phyloP scores from a whole-genome alignment of 805 yeast genomes.

The Pichia kluyveri region DNA sequence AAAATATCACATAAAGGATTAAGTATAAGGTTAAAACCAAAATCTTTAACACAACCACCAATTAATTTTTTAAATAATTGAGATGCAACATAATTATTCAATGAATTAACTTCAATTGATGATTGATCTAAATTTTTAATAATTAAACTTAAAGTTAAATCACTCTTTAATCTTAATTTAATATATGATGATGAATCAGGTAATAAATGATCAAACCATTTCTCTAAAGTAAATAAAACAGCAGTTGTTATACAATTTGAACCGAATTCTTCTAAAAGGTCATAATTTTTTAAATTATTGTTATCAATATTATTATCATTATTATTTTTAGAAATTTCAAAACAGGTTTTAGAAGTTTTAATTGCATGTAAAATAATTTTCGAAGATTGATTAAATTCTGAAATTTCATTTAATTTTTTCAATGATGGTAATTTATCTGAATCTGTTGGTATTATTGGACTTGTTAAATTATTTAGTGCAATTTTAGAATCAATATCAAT shows the following conservation, averaged over 20 bases:
- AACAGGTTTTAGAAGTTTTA: constrained; percentile 56
- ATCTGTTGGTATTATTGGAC: constrained; percentile 26
- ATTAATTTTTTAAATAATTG: constrained; percentile 48
- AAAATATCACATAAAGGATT: constrained; percentile 60
- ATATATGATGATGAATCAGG: constrained; percentile 46
- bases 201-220: constrained; percentile 46
- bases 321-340: constrained; percentile 28
- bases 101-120: constrained; percentile 24
- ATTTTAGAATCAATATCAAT: constrained; percentile 32
- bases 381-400: constrained; percentile 21
- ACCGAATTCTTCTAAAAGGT: constrained; percentile 51
- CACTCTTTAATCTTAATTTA: constrained; percentile 29
- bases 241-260: constrained; percentile 44
- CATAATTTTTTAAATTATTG: constrained; percentile 16
- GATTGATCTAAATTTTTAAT: constrained; percentile 38
- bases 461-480: constrained; percentile 39
- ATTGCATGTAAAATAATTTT: constrained; percentile 33
- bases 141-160: constrained; percentile 33
- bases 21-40: constrained; percentile 67
- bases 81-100: constrained; percentile 44
- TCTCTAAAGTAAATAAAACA: constrained; percentile 53
- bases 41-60: constrained; percentile 69
- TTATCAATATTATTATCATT: background rate
- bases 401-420: constrained; percentile 17
- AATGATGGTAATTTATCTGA: constrained; percentile 19